Percentiles rank a stretch among this genome's conserved stretches.
Evolutionary conservation across 495 filamentous ascomycete species (phyloP).

Genomic region (Trichocladium uniseriatum): DNA sequence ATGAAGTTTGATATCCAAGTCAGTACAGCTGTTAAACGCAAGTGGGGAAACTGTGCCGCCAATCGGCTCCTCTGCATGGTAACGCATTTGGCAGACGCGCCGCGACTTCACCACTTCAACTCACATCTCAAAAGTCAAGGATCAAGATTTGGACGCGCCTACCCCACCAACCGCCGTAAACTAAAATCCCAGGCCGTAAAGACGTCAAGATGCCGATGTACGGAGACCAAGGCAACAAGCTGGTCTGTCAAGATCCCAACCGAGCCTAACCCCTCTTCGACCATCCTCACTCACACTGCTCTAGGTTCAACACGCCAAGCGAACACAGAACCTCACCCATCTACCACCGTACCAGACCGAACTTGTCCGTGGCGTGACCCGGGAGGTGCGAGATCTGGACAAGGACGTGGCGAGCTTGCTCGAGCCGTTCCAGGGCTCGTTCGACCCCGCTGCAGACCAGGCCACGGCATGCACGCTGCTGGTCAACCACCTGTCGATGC

Average conservation of each 20-base stretch:
- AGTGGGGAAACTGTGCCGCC: not conserved
- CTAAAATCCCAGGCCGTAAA: not conserved
- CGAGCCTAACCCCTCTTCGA: slow-evolving; percentile 5
- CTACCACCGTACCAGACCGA: slow-evolving; percentile 93
- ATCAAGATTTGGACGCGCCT: not conserved
- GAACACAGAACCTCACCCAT: slow-evolving; percentile 78
- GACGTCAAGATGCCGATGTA: slow-evolving; percentile 56
- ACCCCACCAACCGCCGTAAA: not conserved
- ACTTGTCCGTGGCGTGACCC: slow-evolving; percentile 73
- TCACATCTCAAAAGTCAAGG: not conserved
- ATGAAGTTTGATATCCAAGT: not conserved
- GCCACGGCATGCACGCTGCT: slow-evolving; percentile 79
- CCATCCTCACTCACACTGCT: slow-evolving; percentile 11
- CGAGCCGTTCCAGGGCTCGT: slow-evolving; percentile 69
- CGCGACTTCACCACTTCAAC: slow-evolving; percentile 3
- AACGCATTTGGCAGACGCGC: slow-evolving; percentile 1
- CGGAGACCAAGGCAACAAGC: slow-evolving; percentile 81
- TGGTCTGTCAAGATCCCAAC: slow-evolving; percentile 39
- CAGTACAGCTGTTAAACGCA: not conserved
- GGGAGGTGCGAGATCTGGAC: slow-evolving; percentile 91
- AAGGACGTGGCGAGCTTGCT: slow-evolving; percentile 76
- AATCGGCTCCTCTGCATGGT: not conserved
- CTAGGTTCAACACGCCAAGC: slow-evolving; percentile 94
- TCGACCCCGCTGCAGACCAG: slow-evolving; percentile 78
- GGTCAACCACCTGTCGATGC: slow-evolving; percentile 90